A percentile compares a stretch with the other conserved stretches of the same genome.
Conservation (phyloP, 305 asterid genomes). For the Andrographis paniculata region DNA sequence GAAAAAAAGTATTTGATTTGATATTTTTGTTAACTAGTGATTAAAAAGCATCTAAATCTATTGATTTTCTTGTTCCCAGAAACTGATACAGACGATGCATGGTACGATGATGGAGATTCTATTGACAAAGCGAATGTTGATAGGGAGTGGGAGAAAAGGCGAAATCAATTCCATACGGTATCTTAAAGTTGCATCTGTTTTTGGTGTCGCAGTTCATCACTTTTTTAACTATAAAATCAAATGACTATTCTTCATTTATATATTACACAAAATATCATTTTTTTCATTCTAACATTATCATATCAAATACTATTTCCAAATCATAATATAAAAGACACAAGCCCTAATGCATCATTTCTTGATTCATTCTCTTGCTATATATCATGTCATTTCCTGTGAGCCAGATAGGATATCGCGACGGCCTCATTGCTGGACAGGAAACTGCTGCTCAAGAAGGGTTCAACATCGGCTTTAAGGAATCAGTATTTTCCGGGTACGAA, state of each 20-base stretch:
- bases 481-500: slow-evolving; percentile 54
- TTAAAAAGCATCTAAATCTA: slow-evolving; percentile 1
- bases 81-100: slow-evolving; percentile 32
- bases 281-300: no score
- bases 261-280: no score
- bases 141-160: slow-evolving; percentile 76
- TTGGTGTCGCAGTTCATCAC: neutral
- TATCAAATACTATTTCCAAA: no score
- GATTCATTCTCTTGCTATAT: slow-evolving; percentile 10
- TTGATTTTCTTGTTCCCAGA: slow-evolving; percentile 27
- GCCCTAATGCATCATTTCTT: neutral
- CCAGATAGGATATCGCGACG: slow-evolving; percentile 89
- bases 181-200: slow-evolving; percentile 12
- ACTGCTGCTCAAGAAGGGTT: slow-evolving; percentile 80
- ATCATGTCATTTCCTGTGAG: slow-evolving; percentile 19
- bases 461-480: slow-evolving; percentile 58
- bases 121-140: slow-evolving; percentile 30
- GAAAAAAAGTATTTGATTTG: no score
- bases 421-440: slow-evolving; percentile 76
- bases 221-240: slow-evolving; percentile 1
- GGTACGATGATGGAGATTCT: slow-evolving; percentile 56
- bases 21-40: neutral
- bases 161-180: slow-evolving; percentile 64
- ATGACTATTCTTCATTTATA: neutral
- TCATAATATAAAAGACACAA: no score